Base-by-base conservation (phyloP, 176 grass and related monocot genomes). In the Miscanthus lutarioriparius region DNA sequence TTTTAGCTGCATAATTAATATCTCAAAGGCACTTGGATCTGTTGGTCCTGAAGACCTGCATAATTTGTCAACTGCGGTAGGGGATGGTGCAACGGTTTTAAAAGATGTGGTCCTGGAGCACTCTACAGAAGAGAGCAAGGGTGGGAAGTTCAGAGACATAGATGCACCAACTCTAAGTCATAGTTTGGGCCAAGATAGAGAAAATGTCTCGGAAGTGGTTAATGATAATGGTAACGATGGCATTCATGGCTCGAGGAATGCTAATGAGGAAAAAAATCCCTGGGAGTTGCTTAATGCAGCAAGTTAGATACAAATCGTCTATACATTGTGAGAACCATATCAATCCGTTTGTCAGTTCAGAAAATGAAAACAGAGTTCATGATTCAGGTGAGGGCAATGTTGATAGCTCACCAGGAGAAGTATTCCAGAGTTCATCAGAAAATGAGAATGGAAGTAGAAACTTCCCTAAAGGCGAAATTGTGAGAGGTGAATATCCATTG, bases 11-110 rank as follows among this genome's bases (percentile, higher is more conserved):
- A 77, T 97, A 82, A 85, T 81, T 76, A 72, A 83, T 86, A 75
- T 92, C 44, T 89, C 86, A 51, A 81, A 91, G 90, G 82, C 74
- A 48, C 85, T 94, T 43, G 91, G 67, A 83, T 79, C 69, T 62
- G 36, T 56, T 32, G 40, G 40, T 26, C 25, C 72, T 53, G 75
- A 64, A 69, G 71, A 72, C 30, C 44, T 59, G 32, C 15, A 38
- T 70, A 51, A 17, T 70, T 81, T 83, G 47, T 71, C 62, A 32
- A 72, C 36, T 76, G 62, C 17, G 23, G 62, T 51, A 70, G 82
- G 17, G 70, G 62, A 89, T 69, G 54, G n/a, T 44, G 64, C 54
- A 71, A 76, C 1, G n/a, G 2, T 20, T 40, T 70, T 45, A 38
- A 72, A 48, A 32, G 30, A n/a, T n/a, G n/a, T n/a, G n/a, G n/a